phyloP scores from a whole-genome alignment of 192 early-diverging fungal species.

The Fimicolochytrium jonesii region DNA sequence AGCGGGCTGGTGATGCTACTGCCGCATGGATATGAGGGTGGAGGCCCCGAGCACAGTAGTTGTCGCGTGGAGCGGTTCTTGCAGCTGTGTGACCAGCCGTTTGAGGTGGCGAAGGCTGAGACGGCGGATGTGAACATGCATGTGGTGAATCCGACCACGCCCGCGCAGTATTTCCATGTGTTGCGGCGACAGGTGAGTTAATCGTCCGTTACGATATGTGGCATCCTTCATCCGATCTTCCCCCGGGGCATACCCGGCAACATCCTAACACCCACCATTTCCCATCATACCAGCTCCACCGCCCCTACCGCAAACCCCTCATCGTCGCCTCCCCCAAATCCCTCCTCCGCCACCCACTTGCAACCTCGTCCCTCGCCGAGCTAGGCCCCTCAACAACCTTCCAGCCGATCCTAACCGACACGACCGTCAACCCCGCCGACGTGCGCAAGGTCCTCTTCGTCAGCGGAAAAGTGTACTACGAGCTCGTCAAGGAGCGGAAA shows the following conservation, averaged over 20 bases:
- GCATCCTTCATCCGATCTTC: not conserved
- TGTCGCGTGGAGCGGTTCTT: conserved; percentile 92
- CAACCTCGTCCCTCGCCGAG: conserved; percentile 69
- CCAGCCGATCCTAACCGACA: conserved; percentile 72
- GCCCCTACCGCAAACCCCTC: conserved; percentile 85
- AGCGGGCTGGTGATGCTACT: conserved; percentile 87
- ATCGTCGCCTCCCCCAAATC: conserved; percentile 65
- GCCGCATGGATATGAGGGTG: conserved; percentile 94
- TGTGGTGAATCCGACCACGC: conserved; percentile 83
- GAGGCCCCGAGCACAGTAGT: conserved; percentile 92
- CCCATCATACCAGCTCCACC: conserved; percentile 7
- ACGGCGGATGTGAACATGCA: conserved; percentile 88
- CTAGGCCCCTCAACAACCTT: conserved; percentile 85
- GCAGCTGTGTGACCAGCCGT: conserved; percentile 82
- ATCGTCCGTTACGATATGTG: too few relatives aligned
- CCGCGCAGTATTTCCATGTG: conserved; percentile 94
- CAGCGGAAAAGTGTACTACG: conserved; percentile 91
- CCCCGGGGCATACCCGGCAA: not conserved
- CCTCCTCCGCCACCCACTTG: conserved; percentile 48
- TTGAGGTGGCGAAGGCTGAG: conserved; percentile 53
- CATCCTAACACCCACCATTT: not conserved
- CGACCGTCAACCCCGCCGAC: conserved; percentile 32
- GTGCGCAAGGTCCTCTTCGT: conserved; percentile 78
- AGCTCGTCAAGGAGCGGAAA: conserved; percentile 76
- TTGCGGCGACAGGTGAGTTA: conserved; percentile 80